phyloP scores from a whole-genome alignment of 306 rosid species.

The Vicia sativa region DNA sequence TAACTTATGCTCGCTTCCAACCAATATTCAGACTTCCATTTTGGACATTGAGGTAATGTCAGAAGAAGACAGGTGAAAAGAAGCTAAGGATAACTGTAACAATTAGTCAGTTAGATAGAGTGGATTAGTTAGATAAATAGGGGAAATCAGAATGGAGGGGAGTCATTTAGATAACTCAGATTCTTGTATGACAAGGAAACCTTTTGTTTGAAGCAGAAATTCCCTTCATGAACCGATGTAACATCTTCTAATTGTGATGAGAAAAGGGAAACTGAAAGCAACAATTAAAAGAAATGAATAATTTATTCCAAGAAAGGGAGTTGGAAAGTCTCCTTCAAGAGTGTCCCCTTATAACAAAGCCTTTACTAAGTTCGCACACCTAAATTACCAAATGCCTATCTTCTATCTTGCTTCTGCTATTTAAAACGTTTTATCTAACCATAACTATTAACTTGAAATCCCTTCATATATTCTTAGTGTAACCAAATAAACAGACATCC shows the following conservation, averaged over 20 bases:
- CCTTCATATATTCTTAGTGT: slow-evolving; percentile 4
- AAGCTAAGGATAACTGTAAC: background rate
- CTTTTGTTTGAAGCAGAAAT: background rate
- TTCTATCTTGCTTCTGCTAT: background rate
- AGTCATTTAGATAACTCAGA: background rate
- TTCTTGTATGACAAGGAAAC: slow-evolving; percentile 2
- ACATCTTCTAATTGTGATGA: background rate
- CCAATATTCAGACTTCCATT: slow-evolving; percentile 18
- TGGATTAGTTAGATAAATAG: background rate
- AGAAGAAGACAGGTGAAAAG: background rate
- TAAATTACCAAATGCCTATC: background rate
- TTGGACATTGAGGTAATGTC: slow-evolving; percentile 2
- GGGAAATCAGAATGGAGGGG: background rate
- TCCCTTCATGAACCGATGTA: too few species aligned
- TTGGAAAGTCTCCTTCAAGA: background rate
- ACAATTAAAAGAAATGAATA: slow-evolving; percentile 6
- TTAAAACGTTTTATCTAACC: background rate
- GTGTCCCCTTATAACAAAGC: background rate
- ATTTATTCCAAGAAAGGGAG: background rate
- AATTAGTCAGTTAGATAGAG: slow-evolving; percentile 1
- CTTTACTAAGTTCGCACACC: background rate
- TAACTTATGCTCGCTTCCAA: slow-evolving; percentile 15
- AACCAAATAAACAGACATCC: slow-evolving; percentile 4
- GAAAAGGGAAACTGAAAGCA: background rate
- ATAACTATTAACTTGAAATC: background rate